phyloP scores from a whole-genome alignment of 129 eudicot genomes.

The Oenanthe sinensis region DNA sequence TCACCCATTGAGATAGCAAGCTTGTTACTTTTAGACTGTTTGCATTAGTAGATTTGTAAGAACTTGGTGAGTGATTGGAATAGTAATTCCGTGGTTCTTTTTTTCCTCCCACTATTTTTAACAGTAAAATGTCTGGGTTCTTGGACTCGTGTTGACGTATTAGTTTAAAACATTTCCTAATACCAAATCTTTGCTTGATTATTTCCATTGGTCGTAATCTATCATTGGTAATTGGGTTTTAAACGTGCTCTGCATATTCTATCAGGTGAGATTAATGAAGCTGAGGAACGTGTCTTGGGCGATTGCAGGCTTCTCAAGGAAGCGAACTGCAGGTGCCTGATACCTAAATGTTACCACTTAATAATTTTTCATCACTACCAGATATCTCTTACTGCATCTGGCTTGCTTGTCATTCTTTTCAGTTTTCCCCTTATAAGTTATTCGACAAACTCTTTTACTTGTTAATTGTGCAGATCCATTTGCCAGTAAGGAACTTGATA shows the following conservation, averaged over 20 bases:
- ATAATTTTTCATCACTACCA: neutral
- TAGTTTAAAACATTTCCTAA: neutral
- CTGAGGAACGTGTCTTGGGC: conserved; percentile 93
- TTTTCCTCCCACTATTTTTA: neutral
- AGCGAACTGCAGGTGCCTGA: conserved; percentile 46
- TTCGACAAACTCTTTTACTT: conserved; percentile 5
- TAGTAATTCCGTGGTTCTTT: neutral
- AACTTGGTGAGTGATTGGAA: neutral
- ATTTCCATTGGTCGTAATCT: neutral
- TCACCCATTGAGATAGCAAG: neutral
- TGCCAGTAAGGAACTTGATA: conserved; percentile 40
- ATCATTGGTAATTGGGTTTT: neutral
- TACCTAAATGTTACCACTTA: neutral
- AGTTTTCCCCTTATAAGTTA: neutral
- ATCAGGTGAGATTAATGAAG: conserved; percentile 61
- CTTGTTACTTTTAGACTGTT: neutral
- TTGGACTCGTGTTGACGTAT: neutral
- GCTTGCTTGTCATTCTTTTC: neutral
- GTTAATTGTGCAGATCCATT: conserved; percentile 34
- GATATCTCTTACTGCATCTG: neutral
- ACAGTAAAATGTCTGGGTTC: neutral
- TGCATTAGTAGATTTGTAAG: neutral
- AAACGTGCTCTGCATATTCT: neutral
- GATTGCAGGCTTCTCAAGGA: conserved; percentile 55
- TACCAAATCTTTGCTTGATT: neutral